Percentiles rank a stretch among this genome's conserved stretches.
These are phyloP conservation scores for Metschnikowia hibisci DNA, from an alignment of 805 yeast genomes.

Conservation along the genomic window DNA sequence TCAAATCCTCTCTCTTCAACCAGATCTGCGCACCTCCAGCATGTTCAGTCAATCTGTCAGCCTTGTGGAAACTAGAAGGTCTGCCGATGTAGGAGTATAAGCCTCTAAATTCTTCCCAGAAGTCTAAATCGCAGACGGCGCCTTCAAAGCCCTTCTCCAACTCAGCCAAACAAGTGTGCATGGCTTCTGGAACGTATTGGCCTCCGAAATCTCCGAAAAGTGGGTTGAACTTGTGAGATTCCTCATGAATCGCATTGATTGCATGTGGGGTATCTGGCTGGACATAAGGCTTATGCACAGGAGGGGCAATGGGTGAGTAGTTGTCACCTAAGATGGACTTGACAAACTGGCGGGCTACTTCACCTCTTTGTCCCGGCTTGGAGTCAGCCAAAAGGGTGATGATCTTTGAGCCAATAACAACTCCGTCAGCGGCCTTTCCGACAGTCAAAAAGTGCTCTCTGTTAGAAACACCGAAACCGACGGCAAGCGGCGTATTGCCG, in stretches of 20 bases:
- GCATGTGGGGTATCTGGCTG: constrained; percentile 22
- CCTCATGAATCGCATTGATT: constrained; percentile 42
- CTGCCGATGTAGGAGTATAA: constrained; percentile 93
- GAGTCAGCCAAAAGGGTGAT: constrained; percentile 68
- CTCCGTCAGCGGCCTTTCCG: constrained; percentile 85
- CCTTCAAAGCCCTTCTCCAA: constrained; percentile 82
- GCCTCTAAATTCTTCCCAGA: constrained; percentile 89
- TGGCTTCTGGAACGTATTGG: constrained; percentile 95
- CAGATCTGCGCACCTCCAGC: constrained; percentile 93
- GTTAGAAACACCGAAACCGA: constrained; percentile 95
- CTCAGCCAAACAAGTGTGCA: constrained; percentile 86
- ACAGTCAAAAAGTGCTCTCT: constrained; percentile 84
- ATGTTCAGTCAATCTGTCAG: constrained; percentile 81
- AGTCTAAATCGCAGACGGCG: constrained; percentile 83
- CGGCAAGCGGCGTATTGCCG: constrained; percentile 70
- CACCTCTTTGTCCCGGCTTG: constrained; percentile 55
- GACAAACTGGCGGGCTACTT: constrained; percentile 63
- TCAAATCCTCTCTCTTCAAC: constrained; percentile 95
- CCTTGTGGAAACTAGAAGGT: constrained; percentile 88
- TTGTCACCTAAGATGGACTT: constrained; percentile 63
- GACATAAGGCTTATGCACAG: constrained; percentile 18
- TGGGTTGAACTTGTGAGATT: constrained; percentile 64
- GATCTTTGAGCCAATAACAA: constrained; percentile 89
- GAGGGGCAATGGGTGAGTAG: constrained; percentile 28
- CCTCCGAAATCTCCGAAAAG: constrained; percentile 97